Percentiles rank a stretch among this genome's conserved stretches.
These are phyloP conservation scores for Wilhelminamyces savonicus DNA, from an alignment of 805 yeast species.

Conservation along the genomic window DNA sequence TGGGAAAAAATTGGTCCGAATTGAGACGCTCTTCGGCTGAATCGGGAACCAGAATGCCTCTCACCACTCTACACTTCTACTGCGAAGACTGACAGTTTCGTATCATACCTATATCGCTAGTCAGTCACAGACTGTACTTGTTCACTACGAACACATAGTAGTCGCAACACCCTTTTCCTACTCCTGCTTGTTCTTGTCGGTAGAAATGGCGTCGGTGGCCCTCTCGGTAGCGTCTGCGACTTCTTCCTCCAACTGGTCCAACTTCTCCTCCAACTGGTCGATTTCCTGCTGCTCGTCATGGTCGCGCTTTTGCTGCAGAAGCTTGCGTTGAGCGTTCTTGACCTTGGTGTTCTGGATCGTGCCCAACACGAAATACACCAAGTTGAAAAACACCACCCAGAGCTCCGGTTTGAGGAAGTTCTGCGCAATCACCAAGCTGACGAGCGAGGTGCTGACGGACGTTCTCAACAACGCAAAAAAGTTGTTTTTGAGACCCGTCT, in stretches of 20 bases:
- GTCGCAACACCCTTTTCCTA: too few relatives aligned
- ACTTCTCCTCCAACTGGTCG: neutral
- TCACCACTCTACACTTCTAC: too few relatives aligned
- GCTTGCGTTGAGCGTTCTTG: constrained; percentile 17
- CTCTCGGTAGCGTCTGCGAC: neutral
- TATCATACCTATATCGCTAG: too few relatives aligned
- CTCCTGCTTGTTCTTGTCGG: too few relatives aligned
- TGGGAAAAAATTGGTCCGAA: too few relatives aligned
- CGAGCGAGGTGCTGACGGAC: constrained; percentile 49
- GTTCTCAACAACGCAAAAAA: constrained; percentile 42
- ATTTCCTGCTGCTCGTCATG: neutral
- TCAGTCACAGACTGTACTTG: too few relatives aligned
- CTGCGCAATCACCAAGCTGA: constrained; percentile 51
- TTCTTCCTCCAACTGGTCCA: neutral
- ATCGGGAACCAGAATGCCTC: too few relatives aligned
- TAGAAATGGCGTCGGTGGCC: neutral
- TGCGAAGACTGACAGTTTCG: too few relatives aligned
- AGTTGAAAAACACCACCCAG: constrained; percentile 60
- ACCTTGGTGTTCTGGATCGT: constrained; percentile 55
- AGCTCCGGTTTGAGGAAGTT: constrained; percentile 48
- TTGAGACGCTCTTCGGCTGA: too few relatives aligned
- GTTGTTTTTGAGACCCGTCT: constrained; percentile 32
- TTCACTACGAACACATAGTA: too few relatives aligned
- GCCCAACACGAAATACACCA: constrained; percentile 54
- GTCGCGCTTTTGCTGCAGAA: constrained; percentile 6